Evolutionary conservation across 371 early-diverging fungal species (phyloP).

Genomic region (Circinella umbellata): DNA sequence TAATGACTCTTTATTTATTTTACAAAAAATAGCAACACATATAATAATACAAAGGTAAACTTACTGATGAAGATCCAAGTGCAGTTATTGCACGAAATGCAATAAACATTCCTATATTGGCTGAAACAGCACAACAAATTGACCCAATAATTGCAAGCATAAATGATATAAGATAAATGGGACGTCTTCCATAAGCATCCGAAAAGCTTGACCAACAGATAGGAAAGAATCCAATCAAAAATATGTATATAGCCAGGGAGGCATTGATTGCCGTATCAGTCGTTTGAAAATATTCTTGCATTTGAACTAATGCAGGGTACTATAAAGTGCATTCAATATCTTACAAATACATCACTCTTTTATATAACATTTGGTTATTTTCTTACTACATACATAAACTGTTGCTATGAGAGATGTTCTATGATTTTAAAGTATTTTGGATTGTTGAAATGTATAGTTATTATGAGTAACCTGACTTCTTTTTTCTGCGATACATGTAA

Average conservation of each 20-base stretch:
- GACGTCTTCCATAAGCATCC: constrained; percentile 26
- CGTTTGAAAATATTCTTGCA: constrained; percentile 31
- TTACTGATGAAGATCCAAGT: constrained; percentile 32
- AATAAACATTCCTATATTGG: constrained; percentile 32
- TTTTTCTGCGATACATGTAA: too few species aligned
- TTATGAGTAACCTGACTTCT: too few species aligned
- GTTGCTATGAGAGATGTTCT: constrained; percentile 23
- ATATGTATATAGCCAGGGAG: constrained; percentile 32
- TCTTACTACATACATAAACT: constrained; percentile 34
- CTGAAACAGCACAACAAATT: constrained; percentile 33
- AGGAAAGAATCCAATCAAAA: constrained; percentile 33
- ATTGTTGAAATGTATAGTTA: too few species aligned
- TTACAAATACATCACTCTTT: too few species aligned
- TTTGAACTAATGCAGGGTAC: constrained; percentile 30
- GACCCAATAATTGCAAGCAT: constrained; percentile 27
- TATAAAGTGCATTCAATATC: background rate
- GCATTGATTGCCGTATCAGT: constrained; percentile 34
- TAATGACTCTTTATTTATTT: too few species aligned
- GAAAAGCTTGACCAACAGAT: constrained; percentile 29
- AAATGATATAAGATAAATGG: constrained; percentile 32
- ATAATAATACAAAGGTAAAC: background rate
- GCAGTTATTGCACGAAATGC: constrained; percentile 33
- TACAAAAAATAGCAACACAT: too few species aligned
- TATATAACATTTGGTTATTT: background rate
- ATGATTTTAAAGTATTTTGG: background rate